Base-by-base conservation (phyloP, 1,284 basidiomycete genomes). In the Puccinia sorghi region DNA sequence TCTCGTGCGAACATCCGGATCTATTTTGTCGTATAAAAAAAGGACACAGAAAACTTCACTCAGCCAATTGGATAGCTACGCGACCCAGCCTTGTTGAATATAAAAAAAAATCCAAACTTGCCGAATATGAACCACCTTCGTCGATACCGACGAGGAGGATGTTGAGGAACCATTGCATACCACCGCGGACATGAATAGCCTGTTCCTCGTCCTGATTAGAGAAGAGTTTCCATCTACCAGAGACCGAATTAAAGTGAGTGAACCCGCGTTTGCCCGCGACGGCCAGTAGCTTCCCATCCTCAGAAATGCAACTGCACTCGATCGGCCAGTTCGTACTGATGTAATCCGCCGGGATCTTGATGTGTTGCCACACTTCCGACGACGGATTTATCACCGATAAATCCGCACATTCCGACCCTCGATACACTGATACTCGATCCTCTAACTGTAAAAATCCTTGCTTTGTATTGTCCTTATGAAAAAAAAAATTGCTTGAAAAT, bases 351-450 rank as follows among this genome's bases (percentile, higher is more conserved):
- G 97, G 97, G n/a, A 99, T 89, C 90, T 92, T 79, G 70, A 97
- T 92, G 85, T 93, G 91, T 82, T 97, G 93, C 94, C 95, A 97
- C 9, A 97, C 94, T 82, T 98, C 96, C 3, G 93, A 93, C 83
- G 97, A 95, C n/a, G 96, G 96, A 83, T 97, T 97, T 84, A 99
- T 97, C 67, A 99, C 91, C 83, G 93, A 95, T 90, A 97, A 92
- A 83, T 99, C 96, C 9, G 94, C 94, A 85, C 97, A 94, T 85
- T 99, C 96, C 25, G 93, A 92, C 2, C 97, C 96, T 79, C 97
- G 89, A 84, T 98, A 99, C n/a, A 99, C 90, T 3, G 97, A 88
- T 0, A 94, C 91, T 54, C 93, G 89, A 83, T 98, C 94, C 83
- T 98, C 94, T 88, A 96, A 90, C 85, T 97, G 94, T 50, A 97